Conservation (phyloP, 345 rosid genomes). For the Adansonia digitata region DNA sequence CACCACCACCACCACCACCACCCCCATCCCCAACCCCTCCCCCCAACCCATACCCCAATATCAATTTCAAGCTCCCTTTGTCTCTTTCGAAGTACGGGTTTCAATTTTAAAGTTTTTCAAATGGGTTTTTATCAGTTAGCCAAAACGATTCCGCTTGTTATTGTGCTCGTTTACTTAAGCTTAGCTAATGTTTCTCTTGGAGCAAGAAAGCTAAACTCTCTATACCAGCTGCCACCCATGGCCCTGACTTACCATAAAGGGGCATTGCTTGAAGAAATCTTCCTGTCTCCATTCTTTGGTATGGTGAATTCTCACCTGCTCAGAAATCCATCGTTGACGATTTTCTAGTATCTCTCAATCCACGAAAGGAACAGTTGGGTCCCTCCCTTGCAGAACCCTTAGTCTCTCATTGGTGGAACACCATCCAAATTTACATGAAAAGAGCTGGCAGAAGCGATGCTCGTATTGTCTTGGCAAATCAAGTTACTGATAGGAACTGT, state of each 20-base stretch:
- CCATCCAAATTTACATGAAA: slow-evolving; percentile 25
- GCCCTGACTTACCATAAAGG: slow-evolving; percentile 31
- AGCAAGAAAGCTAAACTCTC: slow-evolving; percentile 20
- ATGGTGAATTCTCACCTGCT: slow-evolving; percentile 27
- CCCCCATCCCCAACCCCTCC: too few species aligned
- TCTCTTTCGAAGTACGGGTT: neutral
- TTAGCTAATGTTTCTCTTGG: slow-evolving; percentile 11
- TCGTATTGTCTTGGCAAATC: slow-evolving; percentile 13
- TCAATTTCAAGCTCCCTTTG: neutral
- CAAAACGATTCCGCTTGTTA: slow-evolving; percentile 6
- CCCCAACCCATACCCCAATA: neutral
- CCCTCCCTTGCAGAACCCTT: slow-evolving; percentile 8
- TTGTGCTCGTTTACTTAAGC: neutral
- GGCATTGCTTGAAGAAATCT: slow-evolving; percentile 26
- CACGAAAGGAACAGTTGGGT: neutral
- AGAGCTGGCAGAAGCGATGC: slow-evolving; percentile 24
- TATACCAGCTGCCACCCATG: slow-evolving; percentile 24
- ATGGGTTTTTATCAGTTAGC: slow-evolving; percentile 11
- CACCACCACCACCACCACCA: too few species aligned
- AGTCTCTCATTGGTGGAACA: slow-evolving; percentile 31
- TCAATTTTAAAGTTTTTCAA: neutral
- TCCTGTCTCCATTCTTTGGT: slow-evolving; percentile 33
- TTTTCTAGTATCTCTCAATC: slow-evolving; percentile 28
- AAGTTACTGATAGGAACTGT: slow-evolving; percentile 24
- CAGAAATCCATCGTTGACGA: slow-evolving; percentile 31